These are phyloP conservation scores for Xerocomellus intermedius DNA, from an alignment of 768 basidiomycete species.

Conservation along the genomic window DNA sequence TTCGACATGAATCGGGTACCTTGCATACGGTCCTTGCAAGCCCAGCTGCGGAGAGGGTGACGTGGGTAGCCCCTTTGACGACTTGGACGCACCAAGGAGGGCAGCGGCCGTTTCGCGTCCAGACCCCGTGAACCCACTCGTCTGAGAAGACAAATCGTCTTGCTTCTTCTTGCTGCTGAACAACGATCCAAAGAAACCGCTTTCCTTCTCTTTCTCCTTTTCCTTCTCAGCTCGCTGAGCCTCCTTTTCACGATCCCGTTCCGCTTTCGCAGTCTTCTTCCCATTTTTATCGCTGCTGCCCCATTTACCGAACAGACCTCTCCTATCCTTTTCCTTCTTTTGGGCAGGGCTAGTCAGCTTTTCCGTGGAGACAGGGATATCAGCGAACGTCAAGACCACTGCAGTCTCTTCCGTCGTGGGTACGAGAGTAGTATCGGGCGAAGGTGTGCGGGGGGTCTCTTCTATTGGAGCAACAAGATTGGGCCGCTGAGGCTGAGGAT, in stretches of 20 bases:
- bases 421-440: slow-evolving; percentile 44
- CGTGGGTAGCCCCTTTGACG: slow-evolving; percentile 62
- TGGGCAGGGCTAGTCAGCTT: slow-evolving; percentile 32
- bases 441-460: slow-evolving; percentile 56
- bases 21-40: slow-evolving; percentile 50
- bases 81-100: slow-evolving; percentile 79
- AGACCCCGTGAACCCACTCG: slow-evolving; percentile 39
- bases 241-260: slow-evolving; percentile 49
- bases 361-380: slow-evolving; percentile 17
- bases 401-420: slow-evolving; percentile 27
- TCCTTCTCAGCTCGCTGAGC: slow-evolving; percentile 48
- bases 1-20: slow-evolving; percentile 98
- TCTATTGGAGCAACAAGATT: slow-evolving; percentile 32
- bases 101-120: slow-evolving; percentile 88
- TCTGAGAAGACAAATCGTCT: slow-evolving; percentile 55
- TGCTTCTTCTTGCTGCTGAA: slow-evolving; percentile 89
- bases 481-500: slow-evolving; percentile 62
- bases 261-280: slow-evolving; percentile 51
- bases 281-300: slow-evolving; percentile 54
- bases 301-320: slow-evolving; percentile 64
- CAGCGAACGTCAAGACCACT: slow-evolving; percentile 25
- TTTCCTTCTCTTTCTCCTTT: slow-evolving; percentile 54
- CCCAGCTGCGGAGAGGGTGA: slow-evolving; percentile 56
- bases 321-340: slow-evolving; percentile 74
- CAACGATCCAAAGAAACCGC: slow-evolving; percentile 87